phyloP scores from a whole-genome alignment of 1,139 yeast species.

The Suhomyces anneliseae region DNA sequence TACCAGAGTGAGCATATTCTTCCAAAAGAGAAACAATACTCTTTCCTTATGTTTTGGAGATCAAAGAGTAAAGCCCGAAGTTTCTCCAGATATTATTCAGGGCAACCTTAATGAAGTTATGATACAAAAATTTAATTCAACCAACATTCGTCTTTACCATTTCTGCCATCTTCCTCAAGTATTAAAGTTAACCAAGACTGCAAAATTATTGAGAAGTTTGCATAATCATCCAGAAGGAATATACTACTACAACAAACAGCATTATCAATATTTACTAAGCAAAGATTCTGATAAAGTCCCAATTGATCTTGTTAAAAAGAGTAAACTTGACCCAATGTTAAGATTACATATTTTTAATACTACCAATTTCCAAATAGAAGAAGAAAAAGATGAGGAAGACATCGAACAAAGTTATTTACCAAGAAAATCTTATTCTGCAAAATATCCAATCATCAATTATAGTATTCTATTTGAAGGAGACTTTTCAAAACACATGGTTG shows the following conservation, averaged over 20 bases:
- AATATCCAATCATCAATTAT: constrained; percentile 1
- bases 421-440: neutral
- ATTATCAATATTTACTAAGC: constrained; percentile 12
- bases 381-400: neutral
- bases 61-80: constrained; percentile 13
- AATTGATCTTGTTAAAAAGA: neutral
- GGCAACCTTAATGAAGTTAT: constrained; percentile 24
- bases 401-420: neutral
- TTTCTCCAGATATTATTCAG: constrained; percentile 6
- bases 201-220: neutral
- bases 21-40: constrained; percentile 23
- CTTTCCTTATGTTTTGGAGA: constrained; percentile 21
- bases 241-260: constrained; percentile 14
- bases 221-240: neutral
- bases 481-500: constrained; percentile 1
- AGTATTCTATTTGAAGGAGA: constrained; percentile 3
- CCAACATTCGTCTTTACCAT: constrained; percentile 17
- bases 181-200: constrained; percentile 11
- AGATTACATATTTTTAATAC: constrained; percentile 13
- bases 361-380: constrained; percentile 1
- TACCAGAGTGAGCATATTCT: constrained; percentile 22
- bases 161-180: constrained; percentile 22
- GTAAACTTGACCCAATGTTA: constrained; percentile 12
- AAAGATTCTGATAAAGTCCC: constrained; percentile 3
- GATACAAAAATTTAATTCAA: constrained; percentile 19